phyloP scores from a whole-genome alignment of 2,329 filamentous ascomycete species.

The Claviceps sp. region DNA sequence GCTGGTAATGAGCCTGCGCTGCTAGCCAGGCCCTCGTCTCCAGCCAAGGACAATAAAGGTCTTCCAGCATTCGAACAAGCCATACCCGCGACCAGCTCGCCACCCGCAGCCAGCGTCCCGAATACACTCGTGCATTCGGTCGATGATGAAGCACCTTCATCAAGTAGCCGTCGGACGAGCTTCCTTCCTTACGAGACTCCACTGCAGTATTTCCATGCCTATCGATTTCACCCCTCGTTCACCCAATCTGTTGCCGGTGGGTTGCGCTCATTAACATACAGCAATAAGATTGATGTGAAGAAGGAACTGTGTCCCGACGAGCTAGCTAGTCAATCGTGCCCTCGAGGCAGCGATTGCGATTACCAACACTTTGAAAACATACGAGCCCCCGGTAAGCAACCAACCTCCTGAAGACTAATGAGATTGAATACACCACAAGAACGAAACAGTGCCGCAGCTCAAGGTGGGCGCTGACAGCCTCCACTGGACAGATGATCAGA shows the following conservation, averaged over 20 bases:
- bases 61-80: background rate
- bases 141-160: slow-evolving; percentile 11
- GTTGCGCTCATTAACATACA: slow-evolving; percentile 83
- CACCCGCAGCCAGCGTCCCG: background rate
- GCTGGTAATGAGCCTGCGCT: slow-evolving; percentile 4
- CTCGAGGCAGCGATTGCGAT: slow-evolving; percentile 56
- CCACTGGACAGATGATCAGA: slow-evolving; percentile 50
- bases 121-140: background rate
- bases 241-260: slow-evolving; percentile 56
- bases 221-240: slow-evolving; percentile 77
- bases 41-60: background rate
- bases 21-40: background rate
- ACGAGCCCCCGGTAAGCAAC: slow-evolving; percentile 24
- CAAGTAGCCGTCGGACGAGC: slow-evolving; percentile 8
- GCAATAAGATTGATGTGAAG: slow-evolving; percentile 70
- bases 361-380: slow-evolving; percentile 59
- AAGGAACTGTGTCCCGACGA: slow-evolving; percentile 67
- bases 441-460: slow-evolving; percentile 8
- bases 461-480: slow-evolving; percentile 34
- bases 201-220: slow-evolving; percentile 70
- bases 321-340: slow-evolving; percentile 53
- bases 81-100: background rate
- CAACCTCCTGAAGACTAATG: slow-evolving; percentile 8
- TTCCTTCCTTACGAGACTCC: slow-evolving; percentile 65
- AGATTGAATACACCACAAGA: slow-evolving; percentile 5